Base-by-base conservation (phyloP, 495 filamentous ascomycete species). In the Podospora anserina region DNA sequence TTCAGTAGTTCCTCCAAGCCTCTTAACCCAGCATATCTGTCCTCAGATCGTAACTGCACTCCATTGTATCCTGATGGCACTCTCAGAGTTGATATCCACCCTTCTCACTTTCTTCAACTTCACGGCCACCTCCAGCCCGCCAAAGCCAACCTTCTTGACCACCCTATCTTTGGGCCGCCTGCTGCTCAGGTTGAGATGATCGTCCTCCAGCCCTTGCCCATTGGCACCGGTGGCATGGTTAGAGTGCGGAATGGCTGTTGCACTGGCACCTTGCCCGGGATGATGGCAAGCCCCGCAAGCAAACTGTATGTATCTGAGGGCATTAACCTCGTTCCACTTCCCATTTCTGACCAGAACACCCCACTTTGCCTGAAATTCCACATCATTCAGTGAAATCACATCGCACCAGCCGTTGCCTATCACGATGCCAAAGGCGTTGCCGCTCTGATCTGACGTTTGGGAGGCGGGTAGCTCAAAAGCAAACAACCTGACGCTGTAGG, bases 51-150 rank as follows among this genome's bases (percentile, higher is more conserved):
- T 11, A 49, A 49, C 49, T 15, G 30, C 61, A 5, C 30, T 63
- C 72, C 72, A 74, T 13, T 68, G 27, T 28, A 74, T 70, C 66
- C 65, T 68, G 13, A 74, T 69, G 1, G 72, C 72, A 55, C 72
- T 74, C 63, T 74, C 69, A n/a, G 65, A 74, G 18, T 68, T 68
- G 26, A 74, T 63, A 61, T 74, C 72, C 7, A 49, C 65, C 54
- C 30, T 71, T 30, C 72, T 65, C 0, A 71, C 64, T 63, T 74
- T 74, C 55, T 74, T 74, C 58, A 74, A 34, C 61, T 63, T 63
- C 20, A 74, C 69, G 13, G 32, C 26, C 0, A 71, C 69, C 23
- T 39, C 30, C 27, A 68, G 23, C 2, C 63, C 65, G 18, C 64
- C 67, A 28, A 70, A 32, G 20, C 69, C 67, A 20, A 70, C 23